phyloP scores from a whole-genome alignment of 345 rosid genomes.

The Eucalyptus sideroxylon region DNA sequence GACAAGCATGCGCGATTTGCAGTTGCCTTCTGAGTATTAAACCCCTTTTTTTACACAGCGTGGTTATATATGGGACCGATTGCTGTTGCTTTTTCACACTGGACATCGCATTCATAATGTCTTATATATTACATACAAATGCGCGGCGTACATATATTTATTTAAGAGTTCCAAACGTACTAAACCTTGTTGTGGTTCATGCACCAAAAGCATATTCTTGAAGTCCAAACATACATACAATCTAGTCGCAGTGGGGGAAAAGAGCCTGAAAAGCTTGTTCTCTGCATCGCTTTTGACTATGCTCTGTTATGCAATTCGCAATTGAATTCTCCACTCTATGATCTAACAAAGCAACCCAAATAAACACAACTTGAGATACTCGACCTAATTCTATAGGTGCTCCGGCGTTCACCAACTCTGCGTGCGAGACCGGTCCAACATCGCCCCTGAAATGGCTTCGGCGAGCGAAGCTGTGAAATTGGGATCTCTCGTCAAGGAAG shows the following conservation, averaged over 20 bases:
- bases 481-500: conserved; percentile 68
- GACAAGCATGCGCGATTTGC: neutral
- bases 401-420: conserved; percentile 1
- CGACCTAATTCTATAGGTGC: neutral
- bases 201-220: neutral
- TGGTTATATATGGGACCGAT: neutral
- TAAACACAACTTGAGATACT: neutral
- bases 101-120: neutral
- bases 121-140: neutral
- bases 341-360: neutral
- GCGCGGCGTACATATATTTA: neutral
- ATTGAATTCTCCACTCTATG: neutral
- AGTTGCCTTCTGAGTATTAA: neutral
- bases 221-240: neutral
- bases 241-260: neutral
- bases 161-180: neutral
- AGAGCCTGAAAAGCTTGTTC: neutral
- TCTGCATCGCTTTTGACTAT: neutral
- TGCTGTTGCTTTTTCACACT: neutral
- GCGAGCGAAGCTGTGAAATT: conserved; percentile 71
- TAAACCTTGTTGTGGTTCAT: neutral
- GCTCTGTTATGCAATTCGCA: neutral
- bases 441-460: conserved; percentile 68
- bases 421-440: conserved; percentile 16
- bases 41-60: too few species aligned